Base-by-base conservation (phyloP, 345 rosid species). In the Rhizophora mangle region DNA sequence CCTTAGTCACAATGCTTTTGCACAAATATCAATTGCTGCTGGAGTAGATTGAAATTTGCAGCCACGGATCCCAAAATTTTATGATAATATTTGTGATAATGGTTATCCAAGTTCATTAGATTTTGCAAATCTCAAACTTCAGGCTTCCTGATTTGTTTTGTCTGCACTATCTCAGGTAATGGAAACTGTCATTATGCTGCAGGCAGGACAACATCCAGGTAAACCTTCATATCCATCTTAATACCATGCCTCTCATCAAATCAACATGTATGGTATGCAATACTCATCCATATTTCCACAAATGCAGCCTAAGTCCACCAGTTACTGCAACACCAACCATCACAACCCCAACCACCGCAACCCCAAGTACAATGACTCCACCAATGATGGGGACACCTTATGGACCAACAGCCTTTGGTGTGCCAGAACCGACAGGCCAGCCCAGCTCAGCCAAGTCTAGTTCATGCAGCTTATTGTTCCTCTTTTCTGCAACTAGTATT, bases 371-470 rank as follows among this genome's bases (percentile, higher is more conserved):
- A 15, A 56, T 56, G 60, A 56, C 4, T 24, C 60, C 60, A 10
- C 5, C 60, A 21, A 79, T 78, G 63, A 77, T 76, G 43, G 77
- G 87, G 74, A 27, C 87, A 62, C 85, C 94, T 20, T 81, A 86
- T 47, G 83, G 86, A 43, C 81, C 88, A 60, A 64, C 88, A 56
- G 72, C 80, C 32, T 91, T 63, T 8, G 95, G 96, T 4, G 85
- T 86, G 53, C 87, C 88, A 63, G 96, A 85, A 81, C 97, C 98
- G 60, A 85, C 90, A 16, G 90, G 96, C 59, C 81, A 77, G 60
- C 97, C 98, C 37, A 94, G 77, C 82, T 87, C 96, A 63, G 91
- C 98, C 70, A 76, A 76, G 75, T 64, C 78, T 29, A 56, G 76
- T 49, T 78, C 88, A 43, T 69, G 66, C 73, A 74, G 78, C 80